Evolutionary conservation across 202 grass and related monocot genomes (phyloP).

Genomic region (Zoysia matrella): DNA sequence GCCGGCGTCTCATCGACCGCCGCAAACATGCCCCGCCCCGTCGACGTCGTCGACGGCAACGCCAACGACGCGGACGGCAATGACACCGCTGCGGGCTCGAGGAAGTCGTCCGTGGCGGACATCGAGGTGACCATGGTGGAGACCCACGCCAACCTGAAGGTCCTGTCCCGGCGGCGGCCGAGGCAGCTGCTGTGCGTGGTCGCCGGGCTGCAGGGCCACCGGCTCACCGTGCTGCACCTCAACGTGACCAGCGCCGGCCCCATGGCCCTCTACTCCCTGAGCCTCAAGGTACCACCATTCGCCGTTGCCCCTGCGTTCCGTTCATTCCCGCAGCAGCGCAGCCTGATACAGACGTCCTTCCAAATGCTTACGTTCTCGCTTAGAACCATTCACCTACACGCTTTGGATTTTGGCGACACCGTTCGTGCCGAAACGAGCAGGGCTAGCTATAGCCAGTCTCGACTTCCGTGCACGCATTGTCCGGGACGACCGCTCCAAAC

Average conservation of each 20-base stretch:
- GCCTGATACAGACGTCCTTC: background rate
- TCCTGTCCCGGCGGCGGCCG: too few species aligned
- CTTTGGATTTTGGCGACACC: background rate
- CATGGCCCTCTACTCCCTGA: conserved; percentile 72
- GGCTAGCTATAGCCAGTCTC: background rate
- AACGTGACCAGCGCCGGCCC: conserved; percentile 3
- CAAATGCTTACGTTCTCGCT: background rate
- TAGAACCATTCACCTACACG: background rate
- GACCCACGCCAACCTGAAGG: too few species aligned
- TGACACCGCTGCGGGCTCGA: too few species aligned
- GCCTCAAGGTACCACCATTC: conserved; percentile 68
- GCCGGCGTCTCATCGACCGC: background rate
- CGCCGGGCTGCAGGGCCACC: too few species aligned
- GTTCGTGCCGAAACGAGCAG: background rate
- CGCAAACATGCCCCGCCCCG: background rate
- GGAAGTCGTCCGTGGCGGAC: too few species aligned
- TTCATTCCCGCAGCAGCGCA: background rate
- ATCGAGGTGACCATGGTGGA: too few species aligned
- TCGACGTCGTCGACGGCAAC: background rate
- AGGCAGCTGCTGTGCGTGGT: too few species aligned
- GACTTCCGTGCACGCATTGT: conserved; percentile 26
- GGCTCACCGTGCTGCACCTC: too few species aligned
- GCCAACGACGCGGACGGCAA: background rate
- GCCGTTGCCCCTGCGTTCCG: background rate
- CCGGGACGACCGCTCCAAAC: conserved; percentile 25